Base-by-base conservation (phyloP, 768 basidiomycete genomes). In the Sporobolomyces pararoseus region DNA sequence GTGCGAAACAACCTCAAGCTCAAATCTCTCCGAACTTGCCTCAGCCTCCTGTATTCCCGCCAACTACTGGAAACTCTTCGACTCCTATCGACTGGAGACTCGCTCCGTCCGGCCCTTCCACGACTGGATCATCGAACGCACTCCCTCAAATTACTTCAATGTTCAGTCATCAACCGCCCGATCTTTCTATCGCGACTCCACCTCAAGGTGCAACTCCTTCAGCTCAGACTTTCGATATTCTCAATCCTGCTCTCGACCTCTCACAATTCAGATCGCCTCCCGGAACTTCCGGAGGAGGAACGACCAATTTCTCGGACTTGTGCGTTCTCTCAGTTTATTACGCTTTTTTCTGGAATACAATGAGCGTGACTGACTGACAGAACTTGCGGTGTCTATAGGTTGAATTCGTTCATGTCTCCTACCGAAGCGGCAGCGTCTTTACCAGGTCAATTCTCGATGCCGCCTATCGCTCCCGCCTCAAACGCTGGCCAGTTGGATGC, bases 371-470 rank as follows among this genome's bases (percentile, higher is more conserved):
- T n/a, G n/a, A 44, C 19, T n/a, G n/a, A n/a, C 27, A 21, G 23
- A 37, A 1, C 50, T n/a, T 14, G 17, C 13, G 7, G 27, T 9
- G 13, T 9, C n/a, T 29, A 54, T 19, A 72, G 71, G 16, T 63
- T 72, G 57, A 68, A 72, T 49, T 65, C 71, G 32, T 68, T 72
- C 71, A 52, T 72, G 44, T 51, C 71, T 16, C 70, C 70, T 23
- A 67, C 62, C 21, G 65, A 71, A 39, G 61, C 50, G 10, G 71
- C 71, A 1, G 25, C 32, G 32, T 29, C 35, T 35, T 21, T 34
- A 21, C 32, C 51, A 12, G 25, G 37, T n/a, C 59, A 57, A 34
- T 46, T 46, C 49, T 2, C 32, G 44, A 44, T 50, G 47, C 49
- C 46, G 14, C 47, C 49, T n/a, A 49, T 49, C 35, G 53, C 27